Conservation (phyloP, 345 rosid species). For the Schrenkiella parvula region DNA sequence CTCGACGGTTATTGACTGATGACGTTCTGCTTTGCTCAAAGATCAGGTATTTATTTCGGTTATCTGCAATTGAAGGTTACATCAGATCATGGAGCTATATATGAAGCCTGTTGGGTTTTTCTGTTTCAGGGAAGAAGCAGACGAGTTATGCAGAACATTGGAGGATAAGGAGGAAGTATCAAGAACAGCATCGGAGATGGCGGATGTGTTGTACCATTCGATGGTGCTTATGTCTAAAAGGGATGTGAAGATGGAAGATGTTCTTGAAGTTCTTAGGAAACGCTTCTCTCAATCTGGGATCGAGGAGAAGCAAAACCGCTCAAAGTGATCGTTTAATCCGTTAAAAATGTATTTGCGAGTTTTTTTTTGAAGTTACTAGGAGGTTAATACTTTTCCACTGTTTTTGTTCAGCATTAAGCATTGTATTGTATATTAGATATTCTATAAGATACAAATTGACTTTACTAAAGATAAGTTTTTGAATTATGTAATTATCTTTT, state of each 20-base stretch:
- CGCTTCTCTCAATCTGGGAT: conserved; percentile 70
- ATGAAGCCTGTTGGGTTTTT: background rate
- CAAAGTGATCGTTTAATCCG: background rate
- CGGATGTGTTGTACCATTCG: conserved; percentile 67
- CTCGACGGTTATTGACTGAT: conserved; percentile 49
- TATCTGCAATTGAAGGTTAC: background rate
- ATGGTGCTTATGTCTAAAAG: conserved; percentile 64
- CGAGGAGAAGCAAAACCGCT: conserved; percentile 65
- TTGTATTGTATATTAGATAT: background rate
- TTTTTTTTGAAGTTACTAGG: background rate
- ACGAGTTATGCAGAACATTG: conserved; percentile 70
- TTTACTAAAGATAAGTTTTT: too few relatives aligned
- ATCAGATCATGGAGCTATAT: background rate
- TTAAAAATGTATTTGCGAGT: background rate
- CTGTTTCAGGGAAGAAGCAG: conserved; percentile 68
- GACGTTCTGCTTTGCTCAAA: conserved; percentile 59
- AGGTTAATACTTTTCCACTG: background rate
- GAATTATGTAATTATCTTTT: too few relatives aligned
- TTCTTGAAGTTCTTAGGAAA: conserved; percentile 49
- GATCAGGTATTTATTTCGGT: conserved; percentile 45
- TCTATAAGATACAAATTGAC: too few relatives aligned
- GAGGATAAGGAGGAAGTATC: conserved; percentile 64
- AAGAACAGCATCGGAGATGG: conserved; percentile 77
- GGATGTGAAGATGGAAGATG: conserved; percentile 55
- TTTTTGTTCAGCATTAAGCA: background rate